phyloP scores from a whole-genome alignment of 495 filamentous ascomycete species.

The Hyaloscypha variabilis region DNA sequence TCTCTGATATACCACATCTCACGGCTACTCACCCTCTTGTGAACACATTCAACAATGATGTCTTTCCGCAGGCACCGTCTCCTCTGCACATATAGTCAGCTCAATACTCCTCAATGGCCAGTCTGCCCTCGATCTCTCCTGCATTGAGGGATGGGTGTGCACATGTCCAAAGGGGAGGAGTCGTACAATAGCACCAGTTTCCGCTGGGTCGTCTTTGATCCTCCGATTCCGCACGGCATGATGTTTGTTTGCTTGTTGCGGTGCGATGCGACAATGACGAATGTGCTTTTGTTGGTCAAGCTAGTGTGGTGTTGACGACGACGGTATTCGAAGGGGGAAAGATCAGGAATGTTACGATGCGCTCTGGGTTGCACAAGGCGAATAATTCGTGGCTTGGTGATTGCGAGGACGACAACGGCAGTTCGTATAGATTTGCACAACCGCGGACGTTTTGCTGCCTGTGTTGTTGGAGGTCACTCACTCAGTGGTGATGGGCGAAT shows the following conservation, averaged over 20 bases:
- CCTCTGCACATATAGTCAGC: slow-evolving; percentile 59
- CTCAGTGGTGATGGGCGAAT: not conserved
- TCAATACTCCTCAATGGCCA: not conserved
- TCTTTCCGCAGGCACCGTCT: slow-evolving; percentile 98
- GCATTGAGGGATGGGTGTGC: not conserved
- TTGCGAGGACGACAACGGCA: not conserved
- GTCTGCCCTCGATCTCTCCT: not conserved
- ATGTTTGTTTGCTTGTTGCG: slow-evolving; percentile 29
- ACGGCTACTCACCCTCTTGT: slow-evolving; percentile 82
- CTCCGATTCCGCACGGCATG: slow-evolving; percentile 53
- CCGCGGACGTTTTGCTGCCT: not conserved
- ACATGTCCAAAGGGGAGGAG: not conserved
- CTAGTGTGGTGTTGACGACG: not conserved
- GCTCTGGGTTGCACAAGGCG: not conserved
- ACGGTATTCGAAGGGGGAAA: not conserved
- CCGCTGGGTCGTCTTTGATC: slow-evolving; percentile 80
- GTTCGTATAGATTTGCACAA: not conserved
- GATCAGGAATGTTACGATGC: not conserved
- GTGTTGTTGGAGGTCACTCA: not conserved
- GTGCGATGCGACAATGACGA: not conserved
- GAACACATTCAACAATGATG: slow-evolving; percentile 95
- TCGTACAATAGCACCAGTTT: slow-evolving; percentile 95
- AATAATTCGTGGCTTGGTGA: not conserved
- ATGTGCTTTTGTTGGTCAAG: not conserved
- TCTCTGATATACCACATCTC: not conserved